Base-by-base conservation (phyloP, 768 basidiomycete species). In the Pleurotus pulmonarius region DNA sequence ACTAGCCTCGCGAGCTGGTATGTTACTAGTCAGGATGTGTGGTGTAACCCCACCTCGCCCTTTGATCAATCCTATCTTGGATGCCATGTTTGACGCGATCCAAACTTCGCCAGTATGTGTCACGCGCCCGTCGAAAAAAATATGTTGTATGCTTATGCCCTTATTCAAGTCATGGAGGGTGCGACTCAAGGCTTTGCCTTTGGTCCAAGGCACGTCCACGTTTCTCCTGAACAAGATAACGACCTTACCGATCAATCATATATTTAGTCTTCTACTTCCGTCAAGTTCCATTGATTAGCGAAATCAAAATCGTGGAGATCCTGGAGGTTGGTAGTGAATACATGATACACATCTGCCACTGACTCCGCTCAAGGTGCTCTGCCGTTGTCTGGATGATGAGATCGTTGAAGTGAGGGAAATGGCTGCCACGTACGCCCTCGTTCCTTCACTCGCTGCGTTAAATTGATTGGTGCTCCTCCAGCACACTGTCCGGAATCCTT, bases 361-460 rank as follows among this genome's bases (percentile, higher is more conserved):
- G 29, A 34, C 29, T 34, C 29, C 29, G 29, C 8, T 12, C 51
- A 45, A 92, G 85, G 86, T 91, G 37, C 75, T 95, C 3, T 90
- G 88, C 60, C 76, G 83, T 64, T 92, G 92, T 60, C 72, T 95
- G 24, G 85, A 90, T 60, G 93, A 95, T 66, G 90, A 92, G 59
- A 86, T 92, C 13, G 84, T 92, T 7, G 93, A 95, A 73, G 93
- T 95, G 16, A 80, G 93, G 41, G 90, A 94, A 71, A 92, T 90
- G 83, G 91, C 91, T 18, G 89, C 90, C 16, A 85, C 85, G 84
- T 95, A 61, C 67, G 85, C 71, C 6, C 49, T 29, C 25, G 46
- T 25, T 13, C 15, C 20, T 44, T 24, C 5, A 9, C 41, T 11
- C 29, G 29, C 29, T 15, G 41, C 24, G 26, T 41, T 4, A 40